phyloP scores from a whole-genome alignment of 352 stramenopile genomes.

The Bremia lactucae region DNA sequence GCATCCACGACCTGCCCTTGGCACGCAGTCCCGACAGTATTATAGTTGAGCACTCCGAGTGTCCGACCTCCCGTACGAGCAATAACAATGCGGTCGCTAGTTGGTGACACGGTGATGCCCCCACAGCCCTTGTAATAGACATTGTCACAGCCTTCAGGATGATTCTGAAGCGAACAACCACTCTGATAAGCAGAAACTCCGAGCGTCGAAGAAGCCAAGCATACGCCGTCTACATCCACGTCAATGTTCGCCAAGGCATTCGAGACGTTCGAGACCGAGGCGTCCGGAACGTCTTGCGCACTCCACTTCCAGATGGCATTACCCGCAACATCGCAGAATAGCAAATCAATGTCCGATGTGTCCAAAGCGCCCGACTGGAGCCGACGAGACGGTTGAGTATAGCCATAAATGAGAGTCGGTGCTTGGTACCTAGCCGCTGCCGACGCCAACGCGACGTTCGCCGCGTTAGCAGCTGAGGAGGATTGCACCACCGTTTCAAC shows the following conservation, averaged over 20 bases:
- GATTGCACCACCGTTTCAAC: slow-evolving; percentile 53
- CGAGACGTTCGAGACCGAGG: slow-evolving; percentile 23
- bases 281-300: slow-evolving; percentile 25
- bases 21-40: slow-evolving; percentile 29
- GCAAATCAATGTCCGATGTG: slow-evolving; percentile 33
- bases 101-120: slow-evolving; percentile 59
- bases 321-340: slow-evolving; percentile 63
- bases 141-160: slow-evolving; percentile 47
- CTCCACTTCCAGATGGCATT: slow-evolving; percentile 74
- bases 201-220: slow-evolving; percentile 30
- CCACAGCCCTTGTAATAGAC: slow-evolving; percentile 72
- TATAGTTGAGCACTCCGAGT: slow-evolving; percentile 64
- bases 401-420: slow-evolving; percentile 35
- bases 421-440: slow-evolving; percentile 43
- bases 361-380: slow-evolving; percentile 20
- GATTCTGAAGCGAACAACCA: slow-evolving; percentile 57
- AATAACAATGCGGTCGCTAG: slow-evolving; percentile 55
- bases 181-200: slow-evolving; percentile 55
- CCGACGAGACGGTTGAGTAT: slow-evolving; percentile 28
- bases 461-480: slow-evolving; percentile 19
- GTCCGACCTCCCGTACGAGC: slow-evolving; percentile 64
- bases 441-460: slow-evolving; percentile 8
- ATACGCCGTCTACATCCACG: slow-evolving; percentile 23
- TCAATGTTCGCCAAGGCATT: slow-evolving; percentile 28
- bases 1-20: slow-evolving; percentile 68